phyloP scores from a whole-genome alignment of 768 basidiomycete genomes.

The Suillus subaureus region DNA sequence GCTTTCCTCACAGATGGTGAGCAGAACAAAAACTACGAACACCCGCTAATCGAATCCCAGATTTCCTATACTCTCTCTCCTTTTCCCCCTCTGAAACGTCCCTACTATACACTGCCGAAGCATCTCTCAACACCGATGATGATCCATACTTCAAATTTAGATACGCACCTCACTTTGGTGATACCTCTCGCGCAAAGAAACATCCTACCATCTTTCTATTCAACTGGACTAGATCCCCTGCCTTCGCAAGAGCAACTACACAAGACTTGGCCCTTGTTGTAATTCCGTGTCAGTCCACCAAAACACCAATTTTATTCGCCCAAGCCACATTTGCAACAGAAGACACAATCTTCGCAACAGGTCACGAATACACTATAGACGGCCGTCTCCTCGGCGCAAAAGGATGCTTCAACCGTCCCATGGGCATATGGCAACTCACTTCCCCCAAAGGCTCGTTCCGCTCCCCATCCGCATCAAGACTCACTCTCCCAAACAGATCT shows the following conservation, averaged over 20 bases:
- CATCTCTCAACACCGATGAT: slow-evolving; percentile 33
- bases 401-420: slow-evolving; percentile 60
- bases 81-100: slow-evolving; percentile 56
- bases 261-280: slow-evolving; percentile 14
- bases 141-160: slow-evolving; percentile 45
- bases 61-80: slow-evolving; percentile 48
- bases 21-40: neutral
- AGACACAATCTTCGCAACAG: slow-evolving; percentile 55
- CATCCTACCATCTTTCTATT: slow-evolving; percentile 57
- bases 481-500: slow-evolving; percentile 47
- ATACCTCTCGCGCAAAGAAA: slow-evolving; percentile 54
- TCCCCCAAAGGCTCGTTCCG: slow-evolving; percentile 21
- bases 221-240: slow-evolving; percentile 36
- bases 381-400: slow-evolving; percentile 61
- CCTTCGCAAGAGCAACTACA: neutral
- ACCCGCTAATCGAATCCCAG: neutral
- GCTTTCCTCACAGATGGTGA: slow-evolving; percentile 66
- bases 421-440: slow-evolving; percentile 55
- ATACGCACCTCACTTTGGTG: slow-evolving; percentile 64
- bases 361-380: slow-evolving; percentile 60
- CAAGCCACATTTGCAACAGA: slow-evolving; percentile 55
- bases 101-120: slow-evolving; percentile 64
- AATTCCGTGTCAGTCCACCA: slow-evolving; percentile 11
- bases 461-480: slow-evolving; percentile 31
- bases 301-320: slow-evolving; percentile 44